Evolutionary conservation across 192 early-diverging fungal species (phyloP), one percentile per base, ranked within the genome.

Genomic region (Coemansia sp.): DNA sequence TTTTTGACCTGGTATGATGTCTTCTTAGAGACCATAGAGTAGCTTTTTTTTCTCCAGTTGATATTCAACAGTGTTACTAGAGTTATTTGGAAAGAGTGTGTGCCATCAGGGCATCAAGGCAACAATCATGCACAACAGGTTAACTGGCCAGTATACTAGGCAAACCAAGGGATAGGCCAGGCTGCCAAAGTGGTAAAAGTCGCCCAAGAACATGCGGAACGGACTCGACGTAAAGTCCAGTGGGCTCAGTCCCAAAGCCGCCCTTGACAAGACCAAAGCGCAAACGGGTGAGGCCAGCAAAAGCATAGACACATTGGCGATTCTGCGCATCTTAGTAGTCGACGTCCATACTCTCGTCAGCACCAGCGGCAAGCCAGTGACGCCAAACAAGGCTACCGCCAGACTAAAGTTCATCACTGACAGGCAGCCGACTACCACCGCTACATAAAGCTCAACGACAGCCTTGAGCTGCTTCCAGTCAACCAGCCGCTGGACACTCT

Each of bases 321-420:
- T 52, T n/a, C 75, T 24, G 4, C 34, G 67, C 3, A 20, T 4
- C 10, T 64, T 60, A 22, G 77, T 76, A 8, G 74, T 18, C 15
- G 42, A 33, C 20, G 47, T 36, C 15, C 74, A 79, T 42, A 86
- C 82, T 15, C 86, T 80, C 52, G 91, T 88, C 7, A 88, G 54
- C 59, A 87, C 72, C 70, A 89, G 87, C 7, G 92, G 92, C 13
- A 92, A 72, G 2, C 88, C 84, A 7, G 87, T 84, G 18, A 89
- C 63, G 7, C 86, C 75, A 63, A 89, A 90, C 41, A 87, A 73
- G 16, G 70, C 76, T 5, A 92, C 85, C 0, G 89, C 91, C 62
- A 92, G 65, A 72, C 90, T 92, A 72, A 92, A 91, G 74, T 94
- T 94, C 44, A 92, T 83, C 5, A 90, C 84, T 0, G 91, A 90